Evolutionary conservation across 2,329 filamentous ascomycete genomes (phyloP).

Genomic region (Colletotrichum lini): DNA sequence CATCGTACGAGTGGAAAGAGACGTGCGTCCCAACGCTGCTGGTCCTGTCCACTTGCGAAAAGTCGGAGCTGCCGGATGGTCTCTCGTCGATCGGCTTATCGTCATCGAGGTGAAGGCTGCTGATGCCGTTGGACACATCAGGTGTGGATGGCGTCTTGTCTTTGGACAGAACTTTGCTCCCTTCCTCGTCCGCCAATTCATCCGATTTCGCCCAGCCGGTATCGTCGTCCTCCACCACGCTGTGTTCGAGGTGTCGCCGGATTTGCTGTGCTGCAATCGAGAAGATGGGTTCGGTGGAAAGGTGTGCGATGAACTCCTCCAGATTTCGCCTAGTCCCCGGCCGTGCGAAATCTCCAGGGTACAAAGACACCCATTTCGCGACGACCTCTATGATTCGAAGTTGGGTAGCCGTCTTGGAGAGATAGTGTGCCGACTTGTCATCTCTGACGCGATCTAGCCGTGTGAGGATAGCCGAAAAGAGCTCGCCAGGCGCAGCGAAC

Average conservation of each 20-base stretch:
- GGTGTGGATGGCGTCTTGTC: constrained; percentile 41
- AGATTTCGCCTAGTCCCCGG: constrained; percentile 80
- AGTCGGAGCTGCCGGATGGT: constrained; percentile 63
- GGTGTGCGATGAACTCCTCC: constrained; percentile 79
- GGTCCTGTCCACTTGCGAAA: constrained; percentile 57
- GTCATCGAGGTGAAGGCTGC: constrained; percentile 64
- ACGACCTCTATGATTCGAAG: constrained; percentile 87
- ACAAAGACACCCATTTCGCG: constrained; percentile 89
- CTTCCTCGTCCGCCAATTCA: constrained; percentile 58
- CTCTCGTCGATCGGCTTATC: constrained; percentile 57
- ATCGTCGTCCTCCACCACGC: constrained; percentile 88
- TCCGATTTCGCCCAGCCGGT: constrained; percentile 92
- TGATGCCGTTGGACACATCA: constrained; percentile 63
- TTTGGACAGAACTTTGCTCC: constrained; percentile 53
- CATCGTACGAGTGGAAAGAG: constrained; percentile 78
- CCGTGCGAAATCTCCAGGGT: constrained; percentile 93
- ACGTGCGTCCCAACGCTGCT: constrained; percentile 60
- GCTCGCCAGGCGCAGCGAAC: constrained; percentile 85
- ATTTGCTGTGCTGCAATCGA: constrained; percentile 90
- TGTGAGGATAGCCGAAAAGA: constrained; percentile 84
- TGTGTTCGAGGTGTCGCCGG: constrained; percentile 79
- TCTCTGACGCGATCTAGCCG: constrained; percentile 80
- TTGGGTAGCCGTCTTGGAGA: constrained; percentile 85
- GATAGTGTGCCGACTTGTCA: constrained; percentile 76
- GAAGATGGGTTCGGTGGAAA: constrained; percentile 87